Conservation (phyloP, 1,284 basidiomycete genomes). For the Trametes pubescens region DNA sequence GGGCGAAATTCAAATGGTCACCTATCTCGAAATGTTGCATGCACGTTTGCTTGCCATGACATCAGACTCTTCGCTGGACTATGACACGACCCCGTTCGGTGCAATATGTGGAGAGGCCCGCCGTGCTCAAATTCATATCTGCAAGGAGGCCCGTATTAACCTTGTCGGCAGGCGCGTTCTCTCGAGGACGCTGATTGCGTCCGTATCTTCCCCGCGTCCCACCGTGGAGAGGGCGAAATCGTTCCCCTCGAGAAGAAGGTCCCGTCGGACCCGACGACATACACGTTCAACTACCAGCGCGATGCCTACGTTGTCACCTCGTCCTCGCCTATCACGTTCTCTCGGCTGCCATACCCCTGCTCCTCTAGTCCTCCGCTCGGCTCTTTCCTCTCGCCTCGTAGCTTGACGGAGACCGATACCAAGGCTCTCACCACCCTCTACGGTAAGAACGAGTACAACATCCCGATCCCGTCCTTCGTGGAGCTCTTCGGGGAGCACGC, state of each 20-base stretch:
- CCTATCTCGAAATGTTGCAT: no score
- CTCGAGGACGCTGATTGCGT: slow-evolving; percentile 83
- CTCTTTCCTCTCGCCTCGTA: slow-evolving; percentile 67
- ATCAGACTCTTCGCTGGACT: no score
- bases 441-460: slow-evolving; percentile 94
- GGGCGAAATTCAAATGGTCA: no score
- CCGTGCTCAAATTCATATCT: no score
- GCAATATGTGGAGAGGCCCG: no score
- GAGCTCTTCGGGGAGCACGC: slow-evolving; percentile 93
- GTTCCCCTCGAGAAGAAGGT: slow-evolving; percentile 78
- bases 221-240: slow-evolving; percentile 93
- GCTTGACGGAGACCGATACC: slow-evolving; percentile 52
- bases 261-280: slow-evolving; percentile 63
- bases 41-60: no score
- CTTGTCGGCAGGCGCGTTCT: slow-evolving; percentile 75
- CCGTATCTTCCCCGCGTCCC: slow-evolving; percentile 84
- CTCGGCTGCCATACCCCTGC: slow-evolving; percentile 90
- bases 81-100: no score
- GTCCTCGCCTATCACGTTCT: slow-evolving; percentile 71
- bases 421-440: slow-evolving; percentile 69
- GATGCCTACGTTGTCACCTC: slow-evolving; percentile 89
- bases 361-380: slow-evolving; percentile 77
- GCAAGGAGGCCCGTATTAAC: no score
- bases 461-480: slow-evolving; percentile 91
- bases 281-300: slow-evolving; percentile 94